Percentiles rank a stretch among this genome's conserved stretches.
Evolutionary conservation across 495 filamentous ascomycete species (phyloP).

Genomic region (Halenospora varia): DNA sequence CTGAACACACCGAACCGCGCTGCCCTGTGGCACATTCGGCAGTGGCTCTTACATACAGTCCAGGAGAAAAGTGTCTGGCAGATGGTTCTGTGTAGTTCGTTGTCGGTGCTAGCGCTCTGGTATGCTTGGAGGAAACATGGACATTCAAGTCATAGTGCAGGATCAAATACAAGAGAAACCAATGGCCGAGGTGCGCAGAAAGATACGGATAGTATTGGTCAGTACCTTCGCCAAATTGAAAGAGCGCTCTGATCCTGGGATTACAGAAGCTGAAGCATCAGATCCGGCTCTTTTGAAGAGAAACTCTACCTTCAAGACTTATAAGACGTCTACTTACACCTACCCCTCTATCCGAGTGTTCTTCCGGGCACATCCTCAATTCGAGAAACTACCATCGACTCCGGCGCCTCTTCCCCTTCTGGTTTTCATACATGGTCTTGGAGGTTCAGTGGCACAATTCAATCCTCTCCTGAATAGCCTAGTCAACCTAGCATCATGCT

Average conservation of each 20-base stretch:
- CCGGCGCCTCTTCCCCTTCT: conserved; percentile 75
- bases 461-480: conserved; percentile 76
- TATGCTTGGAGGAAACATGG: too few relatives aligned
- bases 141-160: too few relatives aligned
- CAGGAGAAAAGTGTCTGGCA: too few relatives aligned
- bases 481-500: conserved; percentile 79
- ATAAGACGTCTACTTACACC: conserved; percentile 61
- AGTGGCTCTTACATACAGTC: too few relatives aligned
- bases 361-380: conserved; percentile 74
- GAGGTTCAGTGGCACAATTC: conserved; percentile 87
- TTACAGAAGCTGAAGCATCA: conserved; percentile 35
- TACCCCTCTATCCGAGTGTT: conserved; percentile 83
- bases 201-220: too few relatives aligned
- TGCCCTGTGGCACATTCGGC: too few relatives aligned
- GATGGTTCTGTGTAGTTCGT: too few relatives aligned
- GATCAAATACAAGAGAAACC: too few relatives aligned
- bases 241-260: not conserved
- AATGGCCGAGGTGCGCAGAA: too few relatives aligned
- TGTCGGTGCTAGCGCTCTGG: too few relatives aligned
- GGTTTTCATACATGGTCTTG: conserved; percentile 89
- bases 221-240: not conserved
- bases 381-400: conserved; percentile 66
- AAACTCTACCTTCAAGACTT: conserved; percentile 66
- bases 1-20: too few relatives aligned
- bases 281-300: conserved; percentile 78